These are phyloP conservation scores for Lentinula aciculospora DNA, from an alignment of 768 basidiomycete genomes.

Conservation along the genomic window DNA sequence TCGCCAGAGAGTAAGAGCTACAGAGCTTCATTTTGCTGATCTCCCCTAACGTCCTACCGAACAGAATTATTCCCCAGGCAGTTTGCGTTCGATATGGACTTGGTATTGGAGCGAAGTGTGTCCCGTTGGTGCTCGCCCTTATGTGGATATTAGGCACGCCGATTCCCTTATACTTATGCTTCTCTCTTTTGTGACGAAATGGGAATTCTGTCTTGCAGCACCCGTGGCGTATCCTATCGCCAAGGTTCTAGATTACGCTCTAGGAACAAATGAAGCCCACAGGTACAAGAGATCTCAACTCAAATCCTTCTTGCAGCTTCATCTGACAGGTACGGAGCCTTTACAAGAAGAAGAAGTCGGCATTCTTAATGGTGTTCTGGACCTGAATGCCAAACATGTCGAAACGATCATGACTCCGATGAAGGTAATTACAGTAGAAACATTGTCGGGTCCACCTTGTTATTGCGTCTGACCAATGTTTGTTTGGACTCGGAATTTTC, in stretches of 20 bases:
- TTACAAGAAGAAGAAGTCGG: conserved; percentile 77
- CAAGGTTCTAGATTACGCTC: conserved; percentile 72
- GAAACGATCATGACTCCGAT: conserved; percentile 81
- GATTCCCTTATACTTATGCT: background rate
- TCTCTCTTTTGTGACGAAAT: conserved; percentile 28
- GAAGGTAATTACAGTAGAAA: conserved; percentile 38
- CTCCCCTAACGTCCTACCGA: too few relatives aligned
- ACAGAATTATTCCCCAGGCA: conserved; percentile 65
- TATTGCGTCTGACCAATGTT: background rate
- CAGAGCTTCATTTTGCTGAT: background rate
- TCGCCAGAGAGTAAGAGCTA: conserved; percentile 66
- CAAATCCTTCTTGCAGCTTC: conserved; percentile 75
- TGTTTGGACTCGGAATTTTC: too few relatives aligned
- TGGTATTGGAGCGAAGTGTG: conserved; percentile 70
- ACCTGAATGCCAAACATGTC: conserved; percentile 71
- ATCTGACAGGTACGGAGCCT: conserved; percentile 71
- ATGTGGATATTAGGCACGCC: conserved; percentile 47
- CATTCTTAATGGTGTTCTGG: conserved; percentile 75
- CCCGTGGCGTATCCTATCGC: conserved; percentile 82
- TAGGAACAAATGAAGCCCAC: conserved; percentile 67
- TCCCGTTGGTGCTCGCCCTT: conserved; percentile 64
- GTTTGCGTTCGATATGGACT: conserved; percentile 77
- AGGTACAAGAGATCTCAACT: conserved; percentile 82
- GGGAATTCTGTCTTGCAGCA: conserved; percentile 36
- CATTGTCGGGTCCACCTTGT: conserved; percentile 9